A percentile compares a stretch with the other conserved stretches of the same genome.
phyloP scores from a whole-genome alignment of 176 grass and related monocot species.

The Tillandsia leiboldiana region DNA sequence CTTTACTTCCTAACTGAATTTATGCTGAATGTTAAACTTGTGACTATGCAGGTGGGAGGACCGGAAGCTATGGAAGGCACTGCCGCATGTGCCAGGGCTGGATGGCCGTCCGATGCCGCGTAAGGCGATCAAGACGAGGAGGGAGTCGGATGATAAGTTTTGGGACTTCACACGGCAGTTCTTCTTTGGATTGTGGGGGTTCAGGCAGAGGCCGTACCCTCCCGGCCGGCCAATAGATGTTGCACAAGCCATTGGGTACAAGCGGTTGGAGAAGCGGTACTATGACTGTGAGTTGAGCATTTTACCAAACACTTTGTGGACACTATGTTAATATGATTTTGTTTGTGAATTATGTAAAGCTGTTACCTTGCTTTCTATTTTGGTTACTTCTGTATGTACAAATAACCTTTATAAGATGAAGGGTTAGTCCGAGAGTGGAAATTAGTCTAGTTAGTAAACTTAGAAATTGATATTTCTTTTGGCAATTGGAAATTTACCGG shows the following conservation, averaged over 20 bases:
- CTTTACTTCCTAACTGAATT: too few relatives aligned
- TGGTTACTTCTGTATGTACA: too few relatives aligned
- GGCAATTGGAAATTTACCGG: too few relatives aligned
- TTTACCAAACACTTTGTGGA: background rate
- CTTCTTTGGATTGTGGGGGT: slow-evolving; percentile 25
- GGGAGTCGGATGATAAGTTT: slow-evolving; percentile 24
- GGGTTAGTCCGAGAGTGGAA: too few relatives aligned
- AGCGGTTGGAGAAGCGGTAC: slow-evolving; percentile 24
- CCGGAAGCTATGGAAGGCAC: slow-evolving; percentile 21
- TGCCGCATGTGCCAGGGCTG: slow-evolving; percentile 20
- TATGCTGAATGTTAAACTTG: too few relatives aligned
- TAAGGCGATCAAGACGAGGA: slow-evolving; percentile 19
- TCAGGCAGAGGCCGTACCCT: slow-evolving; percentile 23
- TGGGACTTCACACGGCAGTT: slow-evolving; percentile 29
- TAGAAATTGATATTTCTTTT: too few relatives aligned
- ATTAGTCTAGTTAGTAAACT: too few relatives aligned
- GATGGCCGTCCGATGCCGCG: slow-evolving; percentile 24
- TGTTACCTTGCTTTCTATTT: too few relatives aligned
- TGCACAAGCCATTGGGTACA: slow-evolving; percentile 27
- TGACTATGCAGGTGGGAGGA: slow-evolving; percentile 9
- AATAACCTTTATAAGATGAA: too few relatives aligned
- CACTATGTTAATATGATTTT: background rate
- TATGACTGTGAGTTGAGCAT: slow-evolving; percentile 21
- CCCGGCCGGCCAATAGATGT: slow-evolving; percentile 27
- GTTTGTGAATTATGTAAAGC: background rate